Percentiles rank a stretch among this genome's conserved stretches.
Evolutionary conservation across 2,329 filamentous ascomycete genomes (phyloP).

Genomic region (Stylonectria norvegica): DNA sequence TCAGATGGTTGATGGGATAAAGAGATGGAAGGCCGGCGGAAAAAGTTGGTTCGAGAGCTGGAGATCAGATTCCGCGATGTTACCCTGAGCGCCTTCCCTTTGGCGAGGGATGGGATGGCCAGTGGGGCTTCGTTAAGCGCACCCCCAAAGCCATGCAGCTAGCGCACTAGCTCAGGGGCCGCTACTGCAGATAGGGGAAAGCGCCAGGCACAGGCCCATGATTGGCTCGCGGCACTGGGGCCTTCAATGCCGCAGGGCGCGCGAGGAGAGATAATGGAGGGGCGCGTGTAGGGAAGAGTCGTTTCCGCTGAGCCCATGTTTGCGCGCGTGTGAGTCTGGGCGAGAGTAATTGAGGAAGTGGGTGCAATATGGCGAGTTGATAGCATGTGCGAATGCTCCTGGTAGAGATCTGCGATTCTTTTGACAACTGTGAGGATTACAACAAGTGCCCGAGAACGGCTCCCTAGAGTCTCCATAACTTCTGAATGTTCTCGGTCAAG

Average conservation of each 20-base stretch:
- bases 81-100: conserved; percentile 16
- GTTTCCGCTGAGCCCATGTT: neutral
- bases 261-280: conserved; percentile 8
- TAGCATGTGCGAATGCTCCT: no score
- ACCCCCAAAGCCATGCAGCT: conserved; percentile 9
- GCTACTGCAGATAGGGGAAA: conserved; percentile 25
- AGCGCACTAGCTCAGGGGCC: conserved; percentile 8
- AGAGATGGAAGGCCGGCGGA: conserved; percentile 1
- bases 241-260: conserved; percentile 11
- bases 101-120: no score
- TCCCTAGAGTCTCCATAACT: no score
- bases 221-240: conserved; percentile 38
- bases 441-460: no score
- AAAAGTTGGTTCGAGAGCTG: conserved; percentile 1
- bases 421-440: no score
- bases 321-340: no score
- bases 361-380: no score
- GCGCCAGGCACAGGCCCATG: conserved; percentile 37
- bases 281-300: neutral
- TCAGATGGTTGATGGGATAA: neutral
- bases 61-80: conserved; percentile 28
- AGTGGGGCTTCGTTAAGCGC: neutral
- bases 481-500: no score
- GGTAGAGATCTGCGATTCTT: no score
- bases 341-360: no score